phyloP scores from a whole-genome alignment of 2,329 filamentous ascomycete genomes.

The Colletotrichum tropicale region DNA sequence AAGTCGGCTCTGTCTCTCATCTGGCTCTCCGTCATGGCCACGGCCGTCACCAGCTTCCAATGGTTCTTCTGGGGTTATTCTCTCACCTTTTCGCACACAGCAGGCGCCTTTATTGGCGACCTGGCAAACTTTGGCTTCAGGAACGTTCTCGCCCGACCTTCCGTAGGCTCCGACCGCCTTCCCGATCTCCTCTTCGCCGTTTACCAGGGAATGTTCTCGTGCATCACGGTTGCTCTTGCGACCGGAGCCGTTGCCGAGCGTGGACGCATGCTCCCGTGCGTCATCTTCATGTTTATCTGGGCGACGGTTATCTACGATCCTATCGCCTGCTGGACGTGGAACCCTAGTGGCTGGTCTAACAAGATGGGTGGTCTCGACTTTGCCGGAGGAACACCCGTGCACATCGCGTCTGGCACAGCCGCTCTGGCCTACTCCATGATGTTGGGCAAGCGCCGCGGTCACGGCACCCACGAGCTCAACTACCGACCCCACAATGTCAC shows the following conservation, averaged over 20 bases:
- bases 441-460: conserved; percentile 83
- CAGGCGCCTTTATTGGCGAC: conserved; percentile 78
- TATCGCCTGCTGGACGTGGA: conserved; percentile 96
- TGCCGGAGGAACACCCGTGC: conserved; percentile 88
- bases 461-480: conserved; percentile 87
- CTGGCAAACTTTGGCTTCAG: conserved; percentile 81
- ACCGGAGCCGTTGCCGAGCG: conserved; percentile 86
- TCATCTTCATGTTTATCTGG: conserved; percentile 95
- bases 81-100: conserved; percentile 79
- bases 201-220: conserved; percentile 88
- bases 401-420: conserved; percentile 82
- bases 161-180: conserved; percentile 73
- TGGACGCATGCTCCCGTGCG: conserved; percentile 84
- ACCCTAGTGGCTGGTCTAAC: conserved; percentile 79
- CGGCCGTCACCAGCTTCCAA: conserved; percentile 83
- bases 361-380: conserved; percentile 85
- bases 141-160: conserved; percentile 76
- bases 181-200: conserved; percentile 86
- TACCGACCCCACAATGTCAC: conserved; percentile 94
- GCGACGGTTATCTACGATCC: conserved; percentile 89
- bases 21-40: conserved; percentile 89
- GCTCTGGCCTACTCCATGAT: conserved; percentile 91
- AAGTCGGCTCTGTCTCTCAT: conserved; percentile 90
- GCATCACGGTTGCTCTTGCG: conserved; percentile 84
- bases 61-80: conserved; percentile 97